Conservation (phyloP, 495 filamentous ascomycete species). For the Thozetella sp. region DNA sequence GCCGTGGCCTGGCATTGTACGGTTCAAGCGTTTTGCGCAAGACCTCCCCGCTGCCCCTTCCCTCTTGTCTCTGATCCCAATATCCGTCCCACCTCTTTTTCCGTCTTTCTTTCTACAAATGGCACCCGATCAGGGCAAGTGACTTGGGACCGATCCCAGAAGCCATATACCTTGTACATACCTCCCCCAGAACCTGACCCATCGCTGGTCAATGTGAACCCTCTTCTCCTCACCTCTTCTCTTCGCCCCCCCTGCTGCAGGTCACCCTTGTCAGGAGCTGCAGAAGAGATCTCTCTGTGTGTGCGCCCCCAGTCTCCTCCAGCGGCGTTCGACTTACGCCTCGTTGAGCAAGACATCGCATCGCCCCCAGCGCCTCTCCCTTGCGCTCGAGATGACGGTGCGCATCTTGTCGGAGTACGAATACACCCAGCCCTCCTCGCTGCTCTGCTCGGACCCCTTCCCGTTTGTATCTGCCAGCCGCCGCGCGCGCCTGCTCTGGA, state of each 20-base stretch:
- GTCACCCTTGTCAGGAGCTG: constrained; percentile 14
- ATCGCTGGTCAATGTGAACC: not conserved
- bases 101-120: not conserved
- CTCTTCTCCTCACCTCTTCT: not conserved
- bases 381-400: not conserved
- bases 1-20: constrained; percentile 23
- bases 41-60: constrained; percentile 7
- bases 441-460: not conserved
- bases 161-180: not conserved
- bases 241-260: constrained; percentile 5
- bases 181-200: not conserved
- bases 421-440: not conserved
- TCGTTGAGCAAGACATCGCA: not conserved
- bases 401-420: not conserved
- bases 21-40: constrained; percentile 19
- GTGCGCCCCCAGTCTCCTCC: constrained; percentile 1
- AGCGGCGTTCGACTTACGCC: not conserved
- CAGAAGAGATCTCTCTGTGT: constrained; percentile 15
- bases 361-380: not conserved
- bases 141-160: not conserved
- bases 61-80: not conserved
- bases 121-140: not conserved
- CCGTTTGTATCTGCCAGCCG: not conserved
- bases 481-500: not conserved
- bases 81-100: not conserved